Evolutionary conservation across 2,329 filamentous ascomycete species (phyloP).

Genomic region (Cordyceps javanica): DNA sequence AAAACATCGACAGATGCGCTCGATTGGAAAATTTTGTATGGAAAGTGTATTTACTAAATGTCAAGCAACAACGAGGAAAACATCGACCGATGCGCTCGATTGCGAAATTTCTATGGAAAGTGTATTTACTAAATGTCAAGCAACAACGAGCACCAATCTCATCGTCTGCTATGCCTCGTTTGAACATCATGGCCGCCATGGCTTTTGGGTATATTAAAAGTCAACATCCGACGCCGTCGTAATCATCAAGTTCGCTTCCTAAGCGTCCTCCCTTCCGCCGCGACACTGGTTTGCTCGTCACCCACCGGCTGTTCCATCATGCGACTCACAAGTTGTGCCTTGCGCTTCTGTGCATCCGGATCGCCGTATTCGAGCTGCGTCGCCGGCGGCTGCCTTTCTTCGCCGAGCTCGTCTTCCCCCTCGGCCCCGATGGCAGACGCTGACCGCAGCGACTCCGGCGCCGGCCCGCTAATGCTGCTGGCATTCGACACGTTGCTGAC

Average conservation of each 20-base stretch:
- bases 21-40: too few relatives aligned
- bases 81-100: too few relatives aligned
- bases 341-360: slow-evolving; percentile 39
- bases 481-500: slow-evolving; percentile 50
- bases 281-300: not conserved
- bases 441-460: slow-evolving; percentile 18
- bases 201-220: not conserved
- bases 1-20: too few relatives aligned
- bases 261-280: not conserved
- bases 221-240: not conserved
- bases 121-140: not conserved
- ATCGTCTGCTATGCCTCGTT: not conserved
- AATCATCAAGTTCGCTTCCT: slow-evolving; percentile 1
- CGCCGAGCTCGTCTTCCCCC: slow-evolving; percentile 20
- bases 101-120: too few relatives aligned
- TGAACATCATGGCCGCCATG: not conserved
- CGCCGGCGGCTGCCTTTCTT: slow-evolving; percentile 31
- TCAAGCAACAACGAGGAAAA: too few relatives aligned
- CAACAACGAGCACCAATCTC: not conserved
- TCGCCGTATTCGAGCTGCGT: slow-evolving; percentile 52
- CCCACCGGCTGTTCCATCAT: slow-evolving; percentile 28
- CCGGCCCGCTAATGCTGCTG: slow-evolving; percentile 39
- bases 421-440: slow-evolving; percentile 10
- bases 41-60: not conserved
- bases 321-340: slow-evolving; percentile 38